phyloP scores from a whole-genome alignment of 352 stramenopile genomes.

The Phytophthora crassamura region DNA sequence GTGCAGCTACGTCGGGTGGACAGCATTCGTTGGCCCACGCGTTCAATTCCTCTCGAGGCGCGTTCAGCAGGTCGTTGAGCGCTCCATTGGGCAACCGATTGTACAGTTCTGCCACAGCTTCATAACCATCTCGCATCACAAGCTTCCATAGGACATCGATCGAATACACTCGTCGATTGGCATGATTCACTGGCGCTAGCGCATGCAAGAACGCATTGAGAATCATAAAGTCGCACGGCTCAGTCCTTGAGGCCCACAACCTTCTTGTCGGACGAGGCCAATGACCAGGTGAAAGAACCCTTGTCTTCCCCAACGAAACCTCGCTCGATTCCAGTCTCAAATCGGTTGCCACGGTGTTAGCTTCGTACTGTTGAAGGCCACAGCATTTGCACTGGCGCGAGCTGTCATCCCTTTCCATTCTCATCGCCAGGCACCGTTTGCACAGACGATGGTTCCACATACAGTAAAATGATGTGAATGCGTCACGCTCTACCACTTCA shows the following conservation, averaged over 20 bases:
- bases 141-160: slow-evolving; percentile 48
- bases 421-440: slow-evolving; percentile 48
- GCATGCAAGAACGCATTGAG: slow-evolving; percentile 60
- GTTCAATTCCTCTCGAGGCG: slow-evolving; percentile 8
- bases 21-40: slow-evolving; percentile 16
- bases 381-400: slow-evolving; percentile 35
- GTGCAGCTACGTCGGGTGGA: slow-evolving; percentile 23
- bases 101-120: slow-evolving; percentile 40
- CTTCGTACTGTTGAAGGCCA: slow-evolving; percentile 41
- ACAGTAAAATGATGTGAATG: slow-evolving; percentile 58
- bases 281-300: neutral
- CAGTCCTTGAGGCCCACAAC: slow-evolving; percentile 26
- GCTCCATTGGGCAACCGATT: slow-evolving; percentile 31
- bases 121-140: slow-evolving; percentile 40
- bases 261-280: neutral
- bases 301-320: neutral
- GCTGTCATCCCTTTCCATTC: neutral
- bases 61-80: slow-evolving; percentile 43
- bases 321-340: neutral
- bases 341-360: slow-evolving; percentile 34
- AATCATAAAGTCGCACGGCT: slow-evolving; percentile 56
- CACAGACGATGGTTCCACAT: slow-evolving; percentile 53
- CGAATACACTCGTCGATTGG: slow-evolving; percentile 27
- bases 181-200: slow-evolving; percentile 48
- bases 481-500: neutral